These are phyloP conservation scores for Termitomyces sp. DNA, from an alignment of 768 basidiomycete genomes.

Conservation along the genomic window DNA sequence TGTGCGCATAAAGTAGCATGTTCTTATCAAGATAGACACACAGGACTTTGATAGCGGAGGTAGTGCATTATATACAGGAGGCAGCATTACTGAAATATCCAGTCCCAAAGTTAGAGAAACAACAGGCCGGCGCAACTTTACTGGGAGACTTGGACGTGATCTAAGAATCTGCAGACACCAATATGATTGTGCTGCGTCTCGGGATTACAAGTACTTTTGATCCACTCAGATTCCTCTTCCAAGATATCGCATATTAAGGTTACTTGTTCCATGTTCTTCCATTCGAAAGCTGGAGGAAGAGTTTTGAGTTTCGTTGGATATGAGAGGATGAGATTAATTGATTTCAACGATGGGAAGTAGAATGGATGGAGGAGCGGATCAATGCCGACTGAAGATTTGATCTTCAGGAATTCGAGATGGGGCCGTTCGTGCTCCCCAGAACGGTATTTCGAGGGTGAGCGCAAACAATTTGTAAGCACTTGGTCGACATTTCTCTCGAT, in stretches of 20 bases:
- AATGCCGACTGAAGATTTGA: background rate
- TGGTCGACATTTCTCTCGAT: background rate
- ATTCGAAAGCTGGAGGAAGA: slow-evolving; percentile 1
- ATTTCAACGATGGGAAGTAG: slow-evolving; percentile 2
- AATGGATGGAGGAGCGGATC: slow-evolving; percentile 1
- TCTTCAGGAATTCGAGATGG: background rate
- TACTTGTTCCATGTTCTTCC: background rate
- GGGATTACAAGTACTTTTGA: background rate
- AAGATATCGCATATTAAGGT: background rate
- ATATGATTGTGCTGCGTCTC: slow-evolving; percentile 1
- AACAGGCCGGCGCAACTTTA: background rate
- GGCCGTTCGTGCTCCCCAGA: background rate
- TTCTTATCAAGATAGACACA: too few relatives aligned
- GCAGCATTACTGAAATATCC: background rate
- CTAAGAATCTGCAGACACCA: background rate
- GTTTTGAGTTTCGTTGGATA: background rate
- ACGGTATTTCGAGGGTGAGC: background rate
- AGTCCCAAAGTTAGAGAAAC: background rate
- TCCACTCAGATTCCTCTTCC: slow-evolving; percentile 1
- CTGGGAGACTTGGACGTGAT: background rate
- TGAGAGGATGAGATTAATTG: background rate
- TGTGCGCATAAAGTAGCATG: too few relatives aligned
- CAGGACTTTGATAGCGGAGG: too few relatives aligned
- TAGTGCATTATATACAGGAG: background rate
- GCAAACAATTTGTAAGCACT: background rate